These are phyloP conservation scores for Thymus mandschuricus DNA, from an alignment of 257 asterid genomes.

Conservation along the genomic window DNA sequence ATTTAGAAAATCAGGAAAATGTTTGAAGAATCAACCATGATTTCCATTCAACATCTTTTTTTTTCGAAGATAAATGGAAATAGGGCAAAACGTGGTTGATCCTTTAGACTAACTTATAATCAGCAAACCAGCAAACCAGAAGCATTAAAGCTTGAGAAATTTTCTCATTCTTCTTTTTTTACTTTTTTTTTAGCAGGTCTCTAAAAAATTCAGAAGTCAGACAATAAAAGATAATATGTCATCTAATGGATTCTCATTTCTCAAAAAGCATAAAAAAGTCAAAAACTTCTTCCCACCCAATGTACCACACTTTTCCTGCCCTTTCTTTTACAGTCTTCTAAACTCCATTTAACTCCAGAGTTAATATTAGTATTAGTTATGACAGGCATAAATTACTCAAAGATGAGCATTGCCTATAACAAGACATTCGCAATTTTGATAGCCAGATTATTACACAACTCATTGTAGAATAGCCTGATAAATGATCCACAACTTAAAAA, in stretches of 20 bases:
- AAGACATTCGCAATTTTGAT: not conserved
- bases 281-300: conserved; percentile 3
- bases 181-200: not conserved
- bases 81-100: conserved; percentile 10
- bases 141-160: not conserved
- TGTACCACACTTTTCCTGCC: conserved; percentile 17
- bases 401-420: not conserved
- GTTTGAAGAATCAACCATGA: not conserved
- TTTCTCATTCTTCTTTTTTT: not conserved
- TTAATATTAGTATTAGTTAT: not conserved
- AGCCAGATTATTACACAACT: not conserved
- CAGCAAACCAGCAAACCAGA: conserved; percentile 13
- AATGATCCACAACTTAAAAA: conserved; percentile 12
- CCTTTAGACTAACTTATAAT: not conserved
- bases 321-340: not conserved
- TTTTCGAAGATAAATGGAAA: not conserved
- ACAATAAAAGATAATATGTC: conserved; percentile 4
- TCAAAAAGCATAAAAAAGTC: not conserved
- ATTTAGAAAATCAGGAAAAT: conserved; percentile 1
- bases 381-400: conserved; percentile 23
- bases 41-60: conserved; percentile 9
- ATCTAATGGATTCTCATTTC: not conserved
- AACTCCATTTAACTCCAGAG: conserved; percentile 14
- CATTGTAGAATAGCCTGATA: not conserved
- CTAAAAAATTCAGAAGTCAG: not conserved